Base-by-base conservation (phyloP, 1,139 yeast genomes). In the Saccharomycopsis hybrid region DNA sequence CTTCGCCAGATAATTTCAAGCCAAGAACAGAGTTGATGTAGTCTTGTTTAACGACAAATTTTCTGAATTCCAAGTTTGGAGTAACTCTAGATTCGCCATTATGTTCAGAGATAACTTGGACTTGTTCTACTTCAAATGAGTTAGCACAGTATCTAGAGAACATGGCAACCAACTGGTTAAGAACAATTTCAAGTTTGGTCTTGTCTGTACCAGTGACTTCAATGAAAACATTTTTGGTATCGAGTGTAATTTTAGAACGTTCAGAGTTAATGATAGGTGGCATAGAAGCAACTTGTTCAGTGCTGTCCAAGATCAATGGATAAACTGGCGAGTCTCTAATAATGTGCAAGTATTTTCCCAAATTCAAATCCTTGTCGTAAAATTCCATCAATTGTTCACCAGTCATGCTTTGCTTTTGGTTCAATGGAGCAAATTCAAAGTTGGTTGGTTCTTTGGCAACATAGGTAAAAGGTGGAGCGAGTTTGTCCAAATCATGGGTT, bases 261-360 rank as follows among this genome's bases (percentile, higher is more conserved):
- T 94, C 84, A 38, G 96, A 85, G 72, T 94, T 94, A 72, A 94
- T 94, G 64, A 94, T 85, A 57, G 99, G 99, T 47, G 99, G 99
- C 72, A 94, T 69, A 9, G 97, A 90, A 61, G 95, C 83, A 51
- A 94, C 95, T 11, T 78, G 76, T 63, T 85, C 77, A 47, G 82
- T 75, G 50, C 84, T 70, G 68, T 92, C 98, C 60, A 82, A 76
- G 62, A 92, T 86, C 43, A 89, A 89, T 31, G 98, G 99, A 68
- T 78, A 88, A 48, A 85, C 95, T 28, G 96, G 95, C 29, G 90
- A 82, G 65, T 87, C 88, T 61, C 80, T 82, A 64, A 94, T 88
- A 60, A 94, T 85, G 63, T 83, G 96, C 60, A 92, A 78, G 68
- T 78, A 94, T 66, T 85, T 85, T 59, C 95, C 89, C 61, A 94